Conservation (phyloP, 2,329 filamentous ascomycete species). For the Pestalotiopsis fici region DNA sequence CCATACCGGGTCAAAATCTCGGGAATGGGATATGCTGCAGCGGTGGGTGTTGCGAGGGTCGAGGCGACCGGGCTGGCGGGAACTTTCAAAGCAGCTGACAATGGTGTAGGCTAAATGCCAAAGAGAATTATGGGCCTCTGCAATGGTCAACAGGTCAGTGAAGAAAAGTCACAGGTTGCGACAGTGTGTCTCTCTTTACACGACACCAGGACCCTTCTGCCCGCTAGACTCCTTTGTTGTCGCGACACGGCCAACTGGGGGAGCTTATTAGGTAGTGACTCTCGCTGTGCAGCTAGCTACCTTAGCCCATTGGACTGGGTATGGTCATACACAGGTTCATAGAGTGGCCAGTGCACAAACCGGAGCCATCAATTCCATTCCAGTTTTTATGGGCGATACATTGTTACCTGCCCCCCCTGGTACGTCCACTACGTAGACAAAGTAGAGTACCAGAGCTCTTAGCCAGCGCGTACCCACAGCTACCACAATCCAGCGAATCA, state of each 20-base stretch:
- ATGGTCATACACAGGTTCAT: background rate
- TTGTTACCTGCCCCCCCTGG: background rate
- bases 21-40: background rate
- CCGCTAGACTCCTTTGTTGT: background rate
- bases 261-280: background rate
- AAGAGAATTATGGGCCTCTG: background rate
- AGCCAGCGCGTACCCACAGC: background rate
- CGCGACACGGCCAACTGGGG: background rate
- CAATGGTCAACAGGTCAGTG: background rate
- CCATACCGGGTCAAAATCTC: constrained; percentile 44
- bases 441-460: no score
- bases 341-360: background rate
- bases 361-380: background rate
- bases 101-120: background rate
- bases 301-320: no score
- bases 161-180: background rate
- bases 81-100: background rate
- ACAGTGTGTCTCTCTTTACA: background rate
- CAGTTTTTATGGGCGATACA: background rate
- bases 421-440: background rate
- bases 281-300: background rate
- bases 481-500: background rate
- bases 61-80: background rate
- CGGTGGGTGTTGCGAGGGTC: background rate
- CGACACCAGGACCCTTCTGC: background rate